Evolutionary conservation across 2,329 filamentous ascomycete genomes (phyloP).

Genomic region (Elsinoe batatas): DNA sequence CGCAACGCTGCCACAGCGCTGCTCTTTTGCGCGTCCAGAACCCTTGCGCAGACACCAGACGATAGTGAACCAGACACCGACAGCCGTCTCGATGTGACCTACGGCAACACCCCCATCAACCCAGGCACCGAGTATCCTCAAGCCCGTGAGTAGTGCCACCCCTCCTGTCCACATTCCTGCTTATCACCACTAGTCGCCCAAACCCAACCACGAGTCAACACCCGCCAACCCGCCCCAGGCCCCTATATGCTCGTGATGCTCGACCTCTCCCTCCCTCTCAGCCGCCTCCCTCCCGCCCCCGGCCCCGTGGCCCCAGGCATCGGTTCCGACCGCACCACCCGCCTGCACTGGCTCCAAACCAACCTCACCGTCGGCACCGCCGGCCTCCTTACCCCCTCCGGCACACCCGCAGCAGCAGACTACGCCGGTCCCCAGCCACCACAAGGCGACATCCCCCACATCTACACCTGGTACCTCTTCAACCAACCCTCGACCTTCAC

Average conservation of each 20-base stretch:
- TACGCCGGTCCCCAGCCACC: conserved; percentile 22
- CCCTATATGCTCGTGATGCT: conserved; percentile 21
- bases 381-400: conserved; percentile 15
- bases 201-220: conserved; percentile 1
- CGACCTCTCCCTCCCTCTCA: conserved; percentile 19
- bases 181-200: neutral
- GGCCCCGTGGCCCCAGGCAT: conserved; percentile 19
- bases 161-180: neutral
- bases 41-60: conserved; percentile 3
- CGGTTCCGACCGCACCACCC: conserved; percentile 21
- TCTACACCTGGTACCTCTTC: conserved; percentile 26
- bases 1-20: conserved; percentile 5
- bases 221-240: neutral
- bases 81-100: conserved; percentile 3
- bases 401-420: conserved; percentile 17
- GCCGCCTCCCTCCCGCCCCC: conserved; percentile 12
- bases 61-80: conserved; percentile 1
- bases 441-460: conserved; percentile 22
- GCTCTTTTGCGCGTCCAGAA: conserved; percentile 3
- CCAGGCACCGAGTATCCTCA: conserved; percentile 6
- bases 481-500: conserved; percentile 20
- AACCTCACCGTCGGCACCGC: conserved; percentile 19
- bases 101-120: conserved; percentile 8
- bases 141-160: neutral
- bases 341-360: conserved; percentile 25